These are phyloP conservation scores for Colletotrichum tropicicola DNA, from an alignment of 2,329 filamentous ascomycete genomes.

Conservation along the genomic window DNA sequence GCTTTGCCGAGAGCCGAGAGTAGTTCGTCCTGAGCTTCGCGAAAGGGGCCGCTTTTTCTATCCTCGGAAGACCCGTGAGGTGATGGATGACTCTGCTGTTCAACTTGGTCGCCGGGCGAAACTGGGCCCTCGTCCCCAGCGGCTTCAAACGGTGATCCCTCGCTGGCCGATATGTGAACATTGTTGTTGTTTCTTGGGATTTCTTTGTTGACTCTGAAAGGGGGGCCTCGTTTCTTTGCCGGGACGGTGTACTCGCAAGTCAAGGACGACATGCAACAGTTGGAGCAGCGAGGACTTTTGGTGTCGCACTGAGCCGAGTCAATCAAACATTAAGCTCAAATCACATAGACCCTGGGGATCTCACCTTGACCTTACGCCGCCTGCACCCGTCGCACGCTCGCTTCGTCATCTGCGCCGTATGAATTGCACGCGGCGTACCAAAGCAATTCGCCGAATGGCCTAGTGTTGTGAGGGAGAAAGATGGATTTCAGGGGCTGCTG, in stretches of 20 bases:
- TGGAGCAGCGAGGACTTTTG: background rate
- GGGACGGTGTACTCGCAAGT: conserved; percentile 1
- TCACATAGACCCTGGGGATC: background rate
- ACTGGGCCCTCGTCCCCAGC: background rate
- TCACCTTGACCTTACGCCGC: conserved; percentile 25
- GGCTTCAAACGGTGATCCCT: background rate
- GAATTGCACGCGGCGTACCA: rapidly evolving
- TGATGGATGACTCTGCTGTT: background rate
- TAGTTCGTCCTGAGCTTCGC: background rate
- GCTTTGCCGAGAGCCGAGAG: conserved; percentile 1
- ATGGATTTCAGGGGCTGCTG: background rate
- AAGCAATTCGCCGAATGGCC: conserved; percentile 11
- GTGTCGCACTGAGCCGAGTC: background rate
- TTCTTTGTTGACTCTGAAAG: background rate
- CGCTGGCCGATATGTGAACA: background rate
- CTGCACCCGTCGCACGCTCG: conserved; percentile 25
- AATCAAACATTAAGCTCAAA: background rate
- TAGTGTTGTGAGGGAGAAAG: background rate
- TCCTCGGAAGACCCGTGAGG: no score
- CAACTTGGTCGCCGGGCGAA: background rate
- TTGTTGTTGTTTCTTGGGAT: background rate
- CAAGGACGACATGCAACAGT: conserved; percentile 1
- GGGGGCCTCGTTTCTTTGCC: conserved; percentile 10
- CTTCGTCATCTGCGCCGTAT: background rate
- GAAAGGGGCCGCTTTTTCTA: background rate